Base-by-base conservation (phyloP, 1,284 basidiomycete genomes). In the Ceraceosorus guamensis region DNA sequence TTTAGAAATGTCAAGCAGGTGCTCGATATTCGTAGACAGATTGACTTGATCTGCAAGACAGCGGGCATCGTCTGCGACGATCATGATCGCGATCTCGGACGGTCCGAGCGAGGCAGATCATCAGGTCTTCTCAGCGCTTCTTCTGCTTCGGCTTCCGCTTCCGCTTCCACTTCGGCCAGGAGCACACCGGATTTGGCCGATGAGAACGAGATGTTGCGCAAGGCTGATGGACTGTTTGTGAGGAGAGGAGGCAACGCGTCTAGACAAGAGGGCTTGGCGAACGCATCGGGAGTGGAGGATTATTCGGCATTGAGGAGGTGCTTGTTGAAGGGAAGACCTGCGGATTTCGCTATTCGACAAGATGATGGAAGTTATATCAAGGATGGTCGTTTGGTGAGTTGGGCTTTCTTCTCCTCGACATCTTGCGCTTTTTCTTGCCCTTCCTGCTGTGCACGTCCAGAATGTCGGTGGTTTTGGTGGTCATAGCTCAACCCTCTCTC, bases 1-100 rank as follows among this genome's bases (percentile, higher is more conserved):
- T 59, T 71, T 35, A 66, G 70, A 30, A 63, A 66, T 8, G 52
- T 73, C 53, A 57, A 61, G 52, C 69, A 75, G 33, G 61, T 71
- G 1, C 49, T 68, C 8, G 62, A 66, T 32, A 70, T 76, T 30
- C 63, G 73, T 0, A 60, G 60, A 24, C 73, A 76, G 60, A 53
- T 76, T 13, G 41, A 51, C 18, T 61, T 49, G 1, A 63, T 74
- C 11, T 76, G 73, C 56, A 13, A 51, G 6, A 65, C 65, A 48
- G 61, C 68, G 30, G 63, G 63, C 24, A 66, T 75, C 30, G 46
- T 46, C 10, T 73, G 72, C 61, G 65, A 66, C 39, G 71, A 72
- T 41, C n/a, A n/a, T n/a, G n/a, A n/a, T n/a, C n/a, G n/a, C n/a
- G 56, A 41, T 41, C 8, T n/a, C 8, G 55, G 32, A 46, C 8